phyloP scores from a whole-genome alignment of 345 rosid species.

The Schrenkiella parvula region DNA sequence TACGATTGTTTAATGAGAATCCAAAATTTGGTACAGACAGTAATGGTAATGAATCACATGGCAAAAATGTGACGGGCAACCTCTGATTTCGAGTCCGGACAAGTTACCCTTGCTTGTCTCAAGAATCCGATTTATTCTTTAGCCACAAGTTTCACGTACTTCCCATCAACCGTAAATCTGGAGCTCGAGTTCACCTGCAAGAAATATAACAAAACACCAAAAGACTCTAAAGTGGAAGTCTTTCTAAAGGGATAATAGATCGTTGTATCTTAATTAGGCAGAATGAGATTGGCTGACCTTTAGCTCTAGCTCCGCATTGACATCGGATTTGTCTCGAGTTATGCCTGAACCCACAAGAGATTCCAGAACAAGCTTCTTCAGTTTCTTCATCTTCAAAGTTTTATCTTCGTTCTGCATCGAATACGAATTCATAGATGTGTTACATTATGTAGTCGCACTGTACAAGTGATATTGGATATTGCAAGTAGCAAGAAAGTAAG shows the following conservation, averaged over 20 bases:
- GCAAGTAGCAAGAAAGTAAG: not conserved
- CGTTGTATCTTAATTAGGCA: not conserved
- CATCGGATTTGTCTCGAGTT: slow-evolving; percentile 37
- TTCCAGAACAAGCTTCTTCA: slow-evolving; percentile 53
- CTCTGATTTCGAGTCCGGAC: not conserved
- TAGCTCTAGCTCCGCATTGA: slow-evolving; percentile 42
- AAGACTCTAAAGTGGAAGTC: not conserved
- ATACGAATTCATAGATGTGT: not conserved
- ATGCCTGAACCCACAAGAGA: slow-evolving; percentile 50
- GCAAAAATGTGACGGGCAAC: slow-evolving; percentile 20
- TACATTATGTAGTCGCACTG: not conserved
- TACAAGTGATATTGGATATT: not conserved
- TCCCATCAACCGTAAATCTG: slow-evolving; percentile 51
- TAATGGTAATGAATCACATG: slow-evolving; percentile 15
- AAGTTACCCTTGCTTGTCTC: not conserved
- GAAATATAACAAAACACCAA: not conserved
- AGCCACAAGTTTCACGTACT: slow-evolving; percentile 53
- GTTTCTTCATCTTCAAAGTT: slow-evolving; percentile 64
- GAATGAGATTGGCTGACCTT: slow-evolving; percentile 46
- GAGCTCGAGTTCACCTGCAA: slow-evolving; percentile 66
- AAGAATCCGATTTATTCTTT: slow-evolving; percentile 33
- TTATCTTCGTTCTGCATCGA: slow-evolving; percentile 51
- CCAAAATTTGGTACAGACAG: slow-evolving; percentile 15
- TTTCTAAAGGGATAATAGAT: not conserved
- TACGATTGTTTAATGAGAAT: not conserved